phyloP scores from a whole-genome alignment of 768 basidiomycete species.

The Suillus luteus region DNA sequence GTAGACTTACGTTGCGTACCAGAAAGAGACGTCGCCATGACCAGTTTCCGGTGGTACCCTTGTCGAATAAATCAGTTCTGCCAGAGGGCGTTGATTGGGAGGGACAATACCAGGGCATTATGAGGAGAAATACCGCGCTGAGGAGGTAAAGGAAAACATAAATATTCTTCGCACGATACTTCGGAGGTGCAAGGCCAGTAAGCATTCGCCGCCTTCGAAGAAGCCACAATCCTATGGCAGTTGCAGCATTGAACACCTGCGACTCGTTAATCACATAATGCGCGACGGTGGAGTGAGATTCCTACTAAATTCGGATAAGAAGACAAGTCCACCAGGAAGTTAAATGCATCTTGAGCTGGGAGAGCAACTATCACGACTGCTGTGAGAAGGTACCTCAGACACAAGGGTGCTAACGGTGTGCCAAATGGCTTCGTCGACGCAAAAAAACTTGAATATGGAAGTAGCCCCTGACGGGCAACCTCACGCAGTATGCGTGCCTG shows the following conservation, averaged over 20 bases:
- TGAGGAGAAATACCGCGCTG: conserved; percentile 30
- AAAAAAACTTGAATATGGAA: conserved; percentile 51
- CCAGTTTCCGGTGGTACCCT: conserved; percentile 31
- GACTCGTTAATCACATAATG: conserved; percentile 4
- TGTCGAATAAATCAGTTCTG: conserved; percentile 12
- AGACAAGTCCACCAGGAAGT: conserved; percentile 45
- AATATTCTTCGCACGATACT: conserved; percentile 24
- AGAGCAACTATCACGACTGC: conserved; percentile 44
- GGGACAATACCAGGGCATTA: conserved; percentile 35
- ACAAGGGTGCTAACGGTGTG: conserved; percentile 46
- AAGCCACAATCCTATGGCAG: conserved; percentile 34
- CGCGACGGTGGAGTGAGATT: conserved; percentile 14
- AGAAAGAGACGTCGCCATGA: conserved; percentile 34
- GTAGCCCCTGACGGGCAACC: conserved; percentile 52
- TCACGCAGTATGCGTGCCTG: conserved; percentile 51
- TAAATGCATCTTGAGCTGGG: conserved; percentile 46
- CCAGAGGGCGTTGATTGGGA: neutral
- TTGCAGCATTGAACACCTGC: conserved; percentile 30
- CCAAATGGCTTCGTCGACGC: conserved; percentile 50
- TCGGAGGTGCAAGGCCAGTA: conserved; percentile 24
- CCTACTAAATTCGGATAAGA: conserved; percentile 39
- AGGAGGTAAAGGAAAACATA: conserved; percentile 25
- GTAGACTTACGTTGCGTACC: conserved; percentile 27
- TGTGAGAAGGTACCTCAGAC: conserved; percentile 42
- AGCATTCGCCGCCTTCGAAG: conserved; percentile 29